Percentiles rank a stretch among this genome's conserved stretches.
Conservation (phyloP, 768 basidiomycete species). For the Tricholoma terreum region DNA sequence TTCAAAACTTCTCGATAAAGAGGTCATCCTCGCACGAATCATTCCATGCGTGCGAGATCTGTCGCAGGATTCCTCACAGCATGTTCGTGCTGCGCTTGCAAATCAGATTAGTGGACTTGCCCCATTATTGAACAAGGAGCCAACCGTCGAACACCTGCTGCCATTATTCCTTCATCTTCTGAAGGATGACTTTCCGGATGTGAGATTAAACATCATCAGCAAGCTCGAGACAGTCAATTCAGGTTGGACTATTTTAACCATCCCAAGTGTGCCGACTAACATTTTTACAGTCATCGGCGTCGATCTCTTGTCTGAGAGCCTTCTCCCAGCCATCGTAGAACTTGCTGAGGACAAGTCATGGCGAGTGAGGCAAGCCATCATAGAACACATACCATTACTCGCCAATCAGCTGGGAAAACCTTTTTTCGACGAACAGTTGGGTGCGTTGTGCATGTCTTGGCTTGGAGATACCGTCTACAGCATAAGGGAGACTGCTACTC, state of each 20-base stretch:
- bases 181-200: slow-evolving; percentile 99
- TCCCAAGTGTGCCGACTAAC: slow-evolving; percentile 14
- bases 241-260: slow-evolving; percentile 50
- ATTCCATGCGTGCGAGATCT: slow-evolving; percentile 94
- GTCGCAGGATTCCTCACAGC: slow-evolving; percentile 91
- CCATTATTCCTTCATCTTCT: slow-evolving; percentile 94
- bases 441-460: slow-evolving; percentile 98
- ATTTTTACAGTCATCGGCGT: slow-evolving; percentile 85
- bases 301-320: slow-evolving; percentile 88
- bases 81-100: slow-evolving; percentile 94
- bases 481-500: slow-evolving; percentile 96
- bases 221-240: slow-evolving; percentile 95
- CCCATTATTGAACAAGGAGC: slow-evolving; percentile 87
- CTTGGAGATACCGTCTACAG: slow-evolving; percentile 97
- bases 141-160: slow-evolving; percentile 94
- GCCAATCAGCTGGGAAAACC: slow-evolving; percentile 95
- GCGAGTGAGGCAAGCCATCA: slow-evolving; percentile 99
- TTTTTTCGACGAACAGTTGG: slow-evolving; percentile 97
- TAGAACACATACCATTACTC: slow-evolving; percentile 98
- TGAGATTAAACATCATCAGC: slow-evolving; percentile 95
- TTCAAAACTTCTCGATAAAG: slow-evolving; percentile 88
- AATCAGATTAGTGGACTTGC: slow-evolving; percentile 96
- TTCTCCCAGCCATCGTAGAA: slow-evolving; percentile 96
- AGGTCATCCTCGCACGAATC: slow-evolving; percentile 88
- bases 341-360: slow-evolving; percentile 99